Evolutionary conservation across 495 filamentous ascomycete species (phyloP), one percentile per base, ranked within the genome.

Genomic region (Apodospora peruviana): DNA sequence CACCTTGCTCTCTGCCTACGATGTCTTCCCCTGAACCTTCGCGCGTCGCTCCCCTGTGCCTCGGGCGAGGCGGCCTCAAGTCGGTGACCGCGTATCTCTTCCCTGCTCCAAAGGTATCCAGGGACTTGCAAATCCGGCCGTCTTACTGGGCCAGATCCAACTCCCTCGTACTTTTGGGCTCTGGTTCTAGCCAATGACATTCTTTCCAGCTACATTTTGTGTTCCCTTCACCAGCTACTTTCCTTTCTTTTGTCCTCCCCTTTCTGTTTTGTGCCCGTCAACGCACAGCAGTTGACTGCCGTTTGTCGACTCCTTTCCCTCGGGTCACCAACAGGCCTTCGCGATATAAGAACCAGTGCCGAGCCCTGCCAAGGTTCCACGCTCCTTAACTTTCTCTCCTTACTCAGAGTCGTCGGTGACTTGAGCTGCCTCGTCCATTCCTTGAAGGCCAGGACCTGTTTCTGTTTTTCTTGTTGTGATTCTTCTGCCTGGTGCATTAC

Each of bases 401-500:
- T 39, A 27, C 20, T 45, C 45, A 35, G 19, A 47, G 29, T 40
- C 42, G 16, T 46, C 40, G 23, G 45, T 40, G 25, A 43, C 46
- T 51, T 50, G 52, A 62, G 58, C 59, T 51, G 59, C 51, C 66
- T 65, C 56, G 40, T 68, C 57, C 64, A 57, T 51, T 60, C 57
- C 46, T 55, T 59, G 48, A 59, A 62, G 69, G 65, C 62, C 65
- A 59, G 16, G 64, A 62, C 62, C 48, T 52, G 50, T 49, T 51
- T 59, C 56, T 48, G 35, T 56, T 36, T 27, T 64, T 55, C 60
- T 45, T 59, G 56, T 52, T 44, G 43, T 42, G 42, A 38, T 36
- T 45, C 53, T 58, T 47, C 57, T 55, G 67, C 69, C 69, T 64
- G 67, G 69, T 59, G 69, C 67, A 70, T 51, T 50, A 61, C 61